Evolutionary conservation across 176 grass and related monocot species (phyloP), one percentile per base, ranked within the genome.

Genomic region (Carex cristatella): DNA sequence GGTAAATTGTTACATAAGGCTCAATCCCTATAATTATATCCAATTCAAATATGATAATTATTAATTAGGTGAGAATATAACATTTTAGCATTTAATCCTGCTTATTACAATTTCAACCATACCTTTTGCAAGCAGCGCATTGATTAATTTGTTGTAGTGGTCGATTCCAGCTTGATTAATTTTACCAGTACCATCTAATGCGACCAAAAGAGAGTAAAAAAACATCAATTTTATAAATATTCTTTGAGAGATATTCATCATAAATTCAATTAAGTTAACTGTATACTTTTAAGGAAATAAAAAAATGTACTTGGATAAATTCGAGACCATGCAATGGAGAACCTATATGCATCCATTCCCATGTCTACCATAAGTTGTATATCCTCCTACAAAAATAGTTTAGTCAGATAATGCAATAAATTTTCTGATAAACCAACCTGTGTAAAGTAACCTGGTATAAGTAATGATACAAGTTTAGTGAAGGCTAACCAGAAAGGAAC

Each of bases 301-400:
- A 31, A 86, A 30, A 40, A 69, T 30, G 5, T 94, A 98, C 93
- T 92, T 83, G 91, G 91, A 64, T 91, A 90, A 69, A 98, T 95
- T 7, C 95, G 89, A 0, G 95, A 85, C 95, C 95, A 98, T 44
- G 95, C 91, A 28, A 98, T 95, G 2, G 95, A 95, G 62, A 98
- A 98, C 42, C 95, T 90, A 28, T 98, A 98, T 13, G 95, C 93
- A 38, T 98, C 95, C 95, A 98, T 92, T 77, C 95, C 93, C 95
- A 98, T 93, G 57, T 94, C 93, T 5, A 82, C 86, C 95, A 98
- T 95, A 48, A 98, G 95, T 69, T 95, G 88, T 62, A 98, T 51
- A 13, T 98, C 95, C 69, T 94, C 93, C 95, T 98, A 54, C 73
- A 77, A 31, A 76, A 23, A 2, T 31, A 16, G 37, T 51, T 55